phyloP scores from a whole-genome alignment of 176 grass and related monocot species.

The Thalia dealbata region DNA sequence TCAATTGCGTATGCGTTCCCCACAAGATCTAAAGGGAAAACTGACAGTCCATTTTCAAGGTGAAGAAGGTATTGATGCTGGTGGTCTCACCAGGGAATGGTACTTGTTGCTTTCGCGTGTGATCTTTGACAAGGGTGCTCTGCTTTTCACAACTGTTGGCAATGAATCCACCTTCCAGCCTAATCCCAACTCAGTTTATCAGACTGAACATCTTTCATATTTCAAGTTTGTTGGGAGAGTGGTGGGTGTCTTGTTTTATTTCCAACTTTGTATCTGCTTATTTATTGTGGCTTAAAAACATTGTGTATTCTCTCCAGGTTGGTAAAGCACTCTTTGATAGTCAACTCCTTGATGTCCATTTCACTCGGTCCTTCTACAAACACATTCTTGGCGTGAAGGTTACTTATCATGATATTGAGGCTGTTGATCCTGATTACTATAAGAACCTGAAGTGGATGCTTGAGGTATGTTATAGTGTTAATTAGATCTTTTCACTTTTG shows the following conservation, averaged over 20 bases:
- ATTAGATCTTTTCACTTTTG: not conserved
- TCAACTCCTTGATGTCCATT: slow-evolving; percentile 95
- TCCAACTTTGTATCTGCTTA: slow-evolving; percentile 1
- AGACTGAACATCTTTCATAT: slow-evolving; percentile 98
- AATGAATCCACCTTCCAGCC: slow-evolving; percentile 99
- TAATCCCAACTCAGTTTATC: slow-evolving; percentile 94
- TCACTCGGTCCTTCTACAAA: slow-evolving; percentile 98
- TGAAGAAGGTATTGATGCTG: slow-evolving; percentile 99
- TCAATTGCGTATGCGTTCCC: slow-evolving; percentile 93
- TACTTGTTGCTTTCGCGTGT: slow-evolving; percentile 88
- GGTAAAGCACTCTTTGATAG: slow-evolving; percentile 97
- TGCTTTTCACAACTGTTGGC: slow-evolving; percentile 95
- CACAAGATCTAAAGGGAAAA: slow-evolving; percentile 85
- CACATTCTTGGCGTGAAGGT: slow-evolving; percentile 97
- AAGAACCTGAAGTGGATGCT: slow-evolving; percentile 99
- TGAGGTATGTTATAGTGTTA: slow-evolving; percentile 41
- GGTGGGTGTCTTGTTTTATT: slow-evolving; percentile 40
- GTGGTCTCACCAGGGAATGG: slow-evolving; percentile 96
- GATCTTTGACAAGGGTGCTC: slow-evolving; percentile 86
- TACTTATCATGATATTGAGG: slow-evolving; percentile 99
- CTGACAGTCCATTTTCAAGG: slow-evolving; percentile 97
- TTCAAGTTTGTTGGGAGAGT: slow-evolving; percentile 99
- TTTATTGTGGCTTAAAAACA: slow-evolving; percentile 9
- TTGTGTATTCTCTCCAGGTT: slow-evolving; percentile 42
- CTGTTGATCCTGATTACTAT: slow-evolving; percentile 94